Conservation (phyloP, 2,329 filamentous ascomycete species). For the Exophiala lecanii-corni region DNA sequence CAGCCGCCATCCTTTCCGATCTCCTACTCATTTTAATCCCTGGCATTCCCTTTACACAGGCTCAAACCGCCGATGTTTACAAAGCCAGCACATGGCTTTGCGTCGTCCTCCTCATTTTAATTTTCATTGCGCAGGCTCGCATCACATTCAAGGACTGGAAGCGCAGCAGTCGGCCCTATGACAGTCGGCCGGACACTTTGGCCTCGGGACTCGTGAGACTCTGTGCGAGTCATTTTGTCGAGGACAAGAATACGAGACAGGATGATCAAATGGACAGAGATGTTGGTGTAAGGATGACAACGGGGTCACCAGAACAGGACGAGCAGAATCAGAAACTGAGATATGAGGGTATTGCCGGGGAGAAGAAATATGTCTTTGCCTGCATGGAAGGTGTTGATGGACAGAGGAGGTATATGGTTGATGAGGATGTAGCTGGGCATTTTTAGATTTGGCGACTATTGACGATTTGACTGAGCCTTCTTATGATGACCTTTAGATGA, state of each 20-base stretch:
- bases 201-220: not conserved
- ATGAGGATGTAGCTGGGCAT: slow-evolving; percentile 2
- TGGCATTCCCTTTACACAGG: not conserved
- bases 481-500: no score
- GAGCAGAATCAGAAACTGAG: slow-evolving; percentile 1
- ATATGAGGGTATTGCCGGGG: not conserved
- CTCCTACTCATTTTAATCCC: not conserved
- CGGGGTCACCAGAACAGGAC: not conserved
- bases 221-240: slow-evolving; percentile 8
- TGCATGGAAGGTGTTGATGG: slow-evolving; percentile 6
- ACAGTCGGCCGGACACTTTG: slow-evolving; percentile 1
- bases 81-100: not conserved
- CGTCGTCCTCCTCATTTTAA: not conserved
- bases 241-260: slow-evolving; percentile 2
- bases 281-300: not conserved
- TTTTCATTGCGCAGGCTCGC: not conserved
- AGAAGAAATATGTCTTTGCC: slow-evolving; percentile 1
- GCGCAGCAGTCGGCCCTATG: not conserved
- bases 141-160: not conserved
- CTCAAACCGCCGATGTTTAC: not conserved
- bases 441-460: not conserved
- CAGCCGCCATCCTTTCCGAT: not conserved
- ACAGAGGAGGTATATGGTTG: slow-evolving; percentile 2
- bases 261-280: not conserved
- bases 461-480: no score